These are phyloP conservation scores for Termitomyces sp. DNA, from an alignment of 768 basidiomycete species.

Conservation along the genomic window DNA sequence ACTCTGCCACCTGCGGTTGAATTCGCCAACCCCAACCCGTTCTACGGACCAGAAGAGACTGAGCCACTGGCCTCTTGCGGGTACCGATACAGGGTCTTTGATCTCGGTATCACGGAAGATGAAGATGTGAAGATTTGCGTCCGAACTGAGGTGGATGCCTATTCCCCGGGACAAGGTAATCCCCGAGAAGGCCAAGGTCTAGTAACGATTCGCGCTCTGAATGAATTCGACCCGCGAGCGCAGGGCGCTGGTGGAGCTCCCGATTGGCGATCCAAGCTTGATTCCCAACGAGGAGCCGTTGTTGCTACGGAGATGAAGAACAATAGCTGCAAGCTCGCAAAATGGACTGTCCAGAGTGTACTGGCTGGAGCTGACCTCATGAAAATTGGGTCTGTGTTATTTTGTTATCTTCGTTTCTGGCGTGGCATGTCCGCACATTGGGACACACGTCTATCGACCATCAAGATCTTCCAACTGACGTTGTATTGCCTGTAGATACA, in stretches of 20 bases:
- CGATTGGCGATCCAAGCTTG: conserved; percentile 98
- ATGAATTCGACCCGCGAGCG: conserved; percentile 92
- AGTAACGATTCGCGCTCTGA: conserved; percentile 90
- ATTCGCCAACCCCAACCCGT: conserved; percentile 88
- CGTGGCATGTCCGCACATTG: background rate
- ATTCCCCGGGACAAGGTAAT: conserved; percentile 54
- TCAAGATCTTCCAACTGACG: conserved; percentile 7
- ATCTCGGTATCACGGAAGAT: conserved; percentile 84
- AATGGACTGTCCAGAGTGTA: conserved; percentile 95
- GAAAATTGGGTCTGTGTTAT: conserved; percentile 84
- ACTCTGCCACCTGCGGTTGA: conserved; percentile 59
- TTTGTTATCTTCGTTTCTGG: background rate
- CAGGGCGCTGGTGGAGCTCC: conserved; percentile 91
- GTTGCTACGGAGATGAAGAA: conserved; percentile 99
- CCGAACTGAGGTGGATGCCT: conserved; percentile 95
- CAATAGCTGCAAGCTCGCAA: conserved; percentile 94
- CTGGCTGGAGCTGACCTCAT: conserved; percentile 93
- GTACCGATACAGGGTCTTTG: conserved; percentile 94
- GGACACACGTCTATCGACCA: background rate
- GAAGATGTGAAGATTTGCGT: conserved; percentile 90
- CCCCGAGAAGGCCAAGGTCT: conserved; percentile 69
- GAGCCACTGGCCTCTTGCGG: conserved; percentile 95
- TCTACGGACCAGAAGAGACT: conserved; percentile 90
- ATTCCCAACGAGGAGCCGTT: conserved; percentile 94
- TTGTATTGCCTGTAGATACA: conserved; percentile 56